Base-by-base conservation (phyloP, 2,329 filamentous ascomycete genomes). In the Exophiala spinifera region DNA sequence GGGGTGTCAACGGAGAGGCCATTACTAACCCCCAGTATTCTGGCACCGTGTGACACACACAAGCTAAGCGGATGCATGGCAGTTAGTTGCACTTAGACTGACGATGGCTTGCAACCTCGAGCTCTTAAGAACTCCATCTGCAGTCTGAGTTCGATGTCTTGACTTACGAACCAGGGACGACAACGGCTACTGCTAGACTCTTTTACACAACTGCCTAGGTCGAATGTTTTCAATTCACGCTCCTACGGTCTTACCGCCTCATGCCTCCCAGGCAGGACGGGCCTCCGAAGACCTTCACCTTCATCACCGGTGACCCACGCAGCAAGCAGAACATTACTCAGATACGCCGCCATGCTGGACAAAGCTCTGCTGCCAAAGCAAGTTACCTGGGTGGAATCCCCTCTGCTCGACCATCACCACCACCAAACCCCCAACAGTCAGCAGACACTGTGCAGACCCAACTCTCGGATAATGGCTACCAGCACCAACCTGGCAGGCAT, bases 211-310 rank as follows among this genome's bases (percentile, higher is more conserved):
- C 34, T 37, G 34, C 15, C n/a, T 3, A 15, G 34, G 15, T 49
- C 54, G 54, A 44, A 56, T 56, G 54, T 8, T 46, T 49, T 43
- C 42, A 20, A 7, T 33, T 39, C 25, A 21, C 20, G 19, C 6
- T 6, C 19, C 33, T 17, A 46, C 52, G 55, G 51, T 54, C 36
- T 51, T 36, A 49, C 46, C 55, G 51, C 43, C 55, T 46, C 53
- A 57, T 57, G 55, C 55, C 55, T 57, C 51, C 55, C 43, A 51
- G 40, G 46, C 51, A 55, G 48, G 52, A 49, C 46, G 49, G 48
- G 28, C 36, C 52, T 45, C 49, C 47, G 14, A 49, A 49, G 39
- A 40, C 56, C 6, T 58, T 58, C 31, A 55, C 52, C 23, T 58
- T 43, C 36, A 58, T 58, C 17, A 55, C 48, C 17, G 56, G 56